Conservation (phyloP, 805 yeast genomes). For the Candida succiphila region DNA sequence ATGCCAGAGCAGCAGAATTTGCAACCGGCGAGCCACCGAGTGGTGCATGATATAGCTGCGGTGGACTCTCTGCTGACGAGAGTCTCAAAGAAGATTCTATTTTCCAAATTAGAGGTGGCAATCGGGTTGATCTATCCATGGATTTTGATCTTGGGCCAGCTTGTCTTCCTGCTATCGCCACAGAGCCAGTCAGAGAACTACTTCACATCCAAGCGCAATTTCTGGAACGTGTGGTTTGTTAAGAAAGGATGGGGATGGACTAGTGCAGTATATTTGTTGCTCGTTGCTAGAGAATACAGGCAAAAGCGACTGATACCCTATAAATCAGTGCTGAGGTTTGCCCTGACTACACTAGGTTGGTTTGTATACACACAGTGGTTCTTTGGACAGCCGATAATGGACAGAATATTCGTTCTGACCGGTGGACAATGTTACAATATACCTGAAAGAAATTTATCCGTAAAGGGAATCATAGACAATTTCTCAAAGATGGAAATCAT, state of each 20-base stretch:
- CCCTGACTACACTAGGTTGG: slow-evolving; percentile 72
- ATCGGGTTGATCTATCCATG: slow-evolving; percentile 20
- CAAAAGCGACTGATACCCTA: neutral
- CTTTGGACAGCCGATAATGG: slow-evolving; percentile 84
- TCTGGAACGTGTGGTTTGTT: slow-evolving; percentile 67
- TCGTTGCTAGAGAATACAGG: slow-evolving; percentile 5
- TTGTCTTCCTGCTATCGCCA: slow-evolving; percentile 35
- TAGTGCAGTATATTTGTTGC: slow-evolving; percentile 25
- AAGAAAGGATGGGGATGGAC: slow-evolving; percentile 96
- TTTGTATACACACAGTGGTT: slow-evolving; percentile 78
- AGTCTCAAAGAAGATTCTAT: neutral
- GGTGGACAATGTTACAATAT: slow-evolving; percentile 67
- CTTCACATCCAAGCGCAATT: slow-evolving; percentile 53
- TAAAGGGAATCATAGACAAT: neutral
- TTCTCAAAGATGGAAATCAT: slow-evolving; percentile 7
- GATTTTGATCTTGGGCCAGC: slow-evolving; percentile 41
- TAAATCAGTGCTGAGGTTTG: slow-evolving; percentile 31
- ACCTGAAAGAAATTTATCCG: slow-evolving; percentile 5
- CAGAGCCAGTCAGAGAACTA: slow-evolving; percentile 36
- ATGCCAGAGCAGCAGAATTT: neutral
- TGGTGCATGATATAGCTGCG: neutral
- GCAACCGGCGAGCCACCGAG: neutral
- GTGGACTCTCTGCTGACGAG: slow-evolving; percentile 2
- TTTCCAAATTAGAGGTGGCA: neutral
- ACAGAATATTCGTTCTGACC: slow-evolving; percentile 61